Evolutionary conservation across 2,329 filamentous ascomycete species (phyloP), one percentile per base, ranked within the genome.

Genomic region (Xylaria sp.): DNA sequence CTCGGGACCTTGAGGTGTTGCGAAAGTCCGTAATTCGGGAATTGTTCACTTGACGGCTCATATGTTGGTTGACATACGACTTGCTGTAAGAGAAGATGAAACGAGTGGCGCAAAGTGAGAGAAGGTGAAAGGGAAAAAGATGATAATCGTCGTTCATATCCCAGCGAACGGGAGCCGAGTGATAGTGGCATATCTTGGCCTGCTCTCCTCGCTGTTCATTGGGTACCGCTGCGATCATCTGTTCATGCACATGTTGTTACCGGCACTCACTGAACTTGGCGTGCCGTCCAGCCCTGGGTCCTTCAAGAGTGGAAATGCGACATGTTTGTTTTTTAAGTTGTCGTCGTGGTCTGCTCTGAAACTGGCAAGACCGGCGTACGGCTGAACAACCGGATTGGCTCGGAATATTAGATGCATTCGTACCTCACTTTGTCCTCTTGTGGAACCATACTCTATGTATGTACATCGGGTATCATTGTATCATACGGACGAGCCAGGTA

Each of bases 171-270:
- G 55, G 55, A 61, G 56, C 58, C 58, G 56, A 59, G 38, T 50
- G 45, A 40, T 20, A 50, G 54, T 42, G 43, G 41, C 16, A 26
- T 11, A 34, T 48, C 52, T 58, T 56, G 58, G 58, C 58, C 49
- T 49, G 50, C 42, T 39, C 48, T 52, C 42, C 34, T 50, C 47
- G 29, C 42, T 17, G 38, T 18, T 56, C 41, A 61, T 61, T 61
- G 58, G 58, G n/a, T 48, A 61, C 56, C 56, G 53, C 41, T 42
- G 44, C 39, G 46, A 49, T 40, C 55, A 50, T 44, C 52, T 54
- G 58, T 56, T 59, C 58, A 59, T 56, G 58, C 58, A 54, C 58
- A 61, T 54, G 55, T 56, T 56, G 52, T 50, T 38, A 56, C 50
- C 56, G 55, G 55, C 54, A 44, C 42, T 54, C 39, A 48, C 48